A percentile compares a stretch with the other conserved stretches of the same genome.
These are phyloP conservation scores for Boletus edulis DNA, from an alignment of 768 basidiomycete genomes.

Conservation along the genomic window DNA sequence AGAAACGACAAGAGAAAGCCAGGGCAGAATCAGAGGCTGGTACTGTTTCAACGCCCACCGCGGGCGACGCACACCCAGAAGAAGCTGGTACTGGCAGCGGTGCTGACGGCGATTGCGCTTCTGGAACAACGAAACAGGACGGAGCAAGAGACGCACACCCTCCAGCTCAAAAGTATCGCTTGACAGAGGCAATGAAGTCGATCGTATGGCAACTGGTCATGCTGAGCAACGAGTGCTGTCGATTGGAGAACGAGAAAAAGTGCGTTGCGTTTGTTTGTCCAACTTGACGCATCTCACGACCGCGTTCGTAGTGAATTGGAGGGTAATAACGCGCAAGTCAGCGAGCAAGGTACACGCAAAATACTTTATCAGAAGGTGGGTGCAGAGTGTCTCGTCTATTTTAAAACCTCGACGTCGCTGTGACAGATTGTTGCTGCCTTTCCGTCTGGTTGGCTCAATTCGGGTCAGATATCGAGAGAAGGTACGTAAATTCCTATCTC, in stretches of 20 bases:
- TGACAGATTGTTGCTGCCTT: slow-evolving; percentile 72
- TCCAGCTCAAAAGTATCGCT: slow-evolving; percentile 71
- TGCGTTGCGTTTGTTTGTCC: slow-evolving; percentile 19
- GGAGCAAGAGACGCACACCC: slow-evolving; percentile 48
- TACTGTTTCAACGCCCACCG: slow-evolving; percentile 30
- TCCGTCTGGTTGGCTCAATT: slow-evolving; percentile 82
- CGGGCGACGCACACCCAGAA: slow-evolving; percentile 27
- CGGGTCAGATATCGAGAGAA: slow-evolving; percentile 84
- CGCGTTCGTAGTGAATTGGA: slow-evolving; percentile 48
- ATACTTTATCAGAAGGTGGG: slow-evolving; percentile 73
- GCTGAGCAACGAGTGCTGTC: slow-evolving; percentile 80
- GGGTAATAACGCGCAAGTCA: slow-evolving; percentile 66
- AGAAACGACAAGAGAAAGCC: slow-evolving; percentile 57
- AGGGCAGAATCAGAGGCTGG: slow-evolving; percentile 35
- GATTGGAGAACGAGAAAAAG: slow-evolving; percentile 66
- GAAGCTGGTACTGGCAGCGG: slow-evolving; percentile 31
- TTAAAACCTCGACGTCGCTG: neutral
- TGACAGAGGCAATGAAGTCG: slow-evolving; percentile 79
- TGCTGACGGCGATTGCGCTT: slow-evolving; percentile 24
- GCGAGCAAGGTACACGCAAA: slow-evolving; percentile 81
- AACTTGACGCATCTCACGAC: neutral
- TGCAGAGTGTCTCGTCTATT: neutral
- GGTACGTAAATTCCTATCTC: slow-evolving; percentile 43
- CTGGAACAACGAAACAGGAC: slow-evolving; percentile 24
- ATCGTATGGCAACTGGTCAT: slow-evolving; percentile 79